Percentiles rank a stretch among this genome's conserved stretches.
phyloP scores from a whole-genome alignment of 495 filamentous ascomycete genomes.

The Penicillium flavigenum region DNA sequence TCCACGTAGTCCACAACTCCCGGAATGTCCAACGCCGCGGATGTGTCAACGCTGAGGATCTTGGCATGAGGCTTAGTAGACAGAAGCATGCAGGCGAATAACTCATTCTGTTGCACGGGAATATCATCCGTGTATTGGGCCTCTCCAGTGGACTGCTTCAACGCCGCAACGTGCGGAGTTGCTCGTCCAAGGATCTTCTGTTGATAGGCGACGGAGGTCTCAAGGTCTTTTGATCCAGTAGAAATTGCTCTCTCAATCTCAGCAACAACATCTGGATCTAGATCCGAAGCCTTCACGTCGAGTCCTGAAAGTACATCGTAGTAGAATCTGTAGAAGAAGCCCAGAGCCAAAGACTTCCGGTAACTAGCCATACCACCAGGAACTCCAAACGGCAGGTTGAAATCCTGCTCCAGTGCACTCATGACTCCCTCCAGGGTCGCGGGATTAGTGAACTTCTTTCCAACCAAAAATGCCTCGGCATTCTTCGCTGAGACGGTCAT shows the following conservation, averaged over 20 bases:
- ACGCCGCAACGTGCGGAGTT: slow-evolving; percentile 80
- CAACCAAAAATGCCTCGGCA: slow-evolving; percentile 65
- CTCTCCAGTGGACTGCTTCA: slow-evolving; percentile 93
- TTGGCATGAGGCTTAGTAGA: slow-evolving; percentile 90
- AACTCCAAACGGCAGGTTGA: slow-evolving; percentile 79
- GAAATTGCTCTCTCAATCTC: slow-evolving; percentile 65
- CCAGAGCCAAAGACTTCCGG: slow-evolving; percentile 81
- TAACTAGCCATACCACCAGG: slow-evolving; percentile 97
- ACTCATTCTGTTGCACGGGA: slow-evolving; percentile 79
- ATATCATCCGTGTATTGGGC: slow-evolving; percentile 98
- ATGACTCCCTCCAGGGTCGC: slow-evolving; percentile 83
- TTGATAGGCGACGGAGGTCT: slow-evolving; percentile 50
- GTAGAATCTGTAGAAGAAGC: slow-evolving; percentile 89
- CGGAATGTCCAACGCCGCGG: slow-evolving; percentile 70
- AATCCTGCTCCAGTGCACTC: slow-evolving; percentile 82
- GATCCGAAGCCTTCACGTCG: slow-evolving; percentile 37
- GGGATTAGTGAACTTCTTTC: slow-evolving; percentile 76
- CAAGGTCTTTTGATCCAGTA: slow-evolving; percentile 48
- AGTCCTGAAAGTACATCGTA: slow-evolving; percentile 63
- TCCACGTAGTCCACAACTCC: slow-evolving; percentile 72
- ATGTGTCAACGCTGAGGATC: slow-evolving; percentile 70
- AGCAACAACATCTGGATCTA: slow-evolving; percentile 53
- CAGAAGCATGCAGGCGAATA: slow-evolving; percentile 83
- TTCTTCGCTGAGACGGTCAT: slow-evolving; percentile 80
- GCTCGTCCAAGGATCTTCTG: slow-evolving; percentile 79